phyloP scores from a whole-genome alignment of 129 eudicot species.

The Lactuca saligna region DNA sequence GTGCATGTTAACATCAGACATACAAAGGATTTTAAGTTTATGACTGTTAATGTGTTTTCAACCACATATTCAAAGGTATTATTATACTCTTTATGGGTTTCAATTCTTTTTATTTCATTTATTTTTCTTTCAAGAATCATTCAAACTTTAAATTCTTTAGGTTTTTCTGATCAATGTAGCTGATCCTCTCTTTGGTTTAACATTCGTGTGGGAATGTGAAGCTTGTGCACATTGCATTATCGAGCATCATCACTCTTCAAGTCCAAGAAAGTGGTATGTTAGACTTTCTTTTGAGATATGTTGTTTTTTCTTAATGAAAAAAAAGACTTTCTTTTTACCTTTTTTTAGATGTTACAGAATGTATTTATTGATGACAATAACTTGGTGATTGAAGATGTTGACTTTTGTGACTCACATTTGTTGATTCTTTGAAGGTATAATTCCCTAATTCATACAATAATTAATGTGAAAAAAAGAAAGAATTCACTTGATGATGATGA shows the following conservation, averaged over 20 bases:
- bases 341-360: conserved; percentile 38
- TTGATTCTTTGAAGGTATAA: conserved; percentile 33
- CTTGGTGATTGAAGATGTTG: conserved; percentile 69
- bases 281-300: no score
- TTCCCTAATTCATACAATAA: no score
- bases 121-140: not conserved
- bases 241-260: no score
- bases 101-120: not conserved
- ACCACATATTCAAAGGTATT: conserved; percentile 70
- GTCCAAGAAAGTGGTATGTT: no score
- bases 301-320: no score
- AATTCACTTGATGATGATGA: no score
- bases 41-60: conserved; percentile 65
- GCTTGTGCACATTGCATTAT: no score
- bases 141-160: no score
- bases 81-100: not conserved
- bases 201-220: no score
- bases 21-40: conserved; percentile 69
- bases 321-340: not conserved
- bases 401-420: conserved; percentile 69
- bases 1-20: conserved; percentile 61
- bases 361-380: conserved; percentile 58
- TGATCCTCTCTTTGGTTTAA: no score
- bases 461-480: no score
- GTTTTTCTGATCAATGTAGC: no score